Evolutionary conservation across 2,329 filamentous ascomycete species (phyloP).

Genomic region (Tympanopsis confertula): DNA sequence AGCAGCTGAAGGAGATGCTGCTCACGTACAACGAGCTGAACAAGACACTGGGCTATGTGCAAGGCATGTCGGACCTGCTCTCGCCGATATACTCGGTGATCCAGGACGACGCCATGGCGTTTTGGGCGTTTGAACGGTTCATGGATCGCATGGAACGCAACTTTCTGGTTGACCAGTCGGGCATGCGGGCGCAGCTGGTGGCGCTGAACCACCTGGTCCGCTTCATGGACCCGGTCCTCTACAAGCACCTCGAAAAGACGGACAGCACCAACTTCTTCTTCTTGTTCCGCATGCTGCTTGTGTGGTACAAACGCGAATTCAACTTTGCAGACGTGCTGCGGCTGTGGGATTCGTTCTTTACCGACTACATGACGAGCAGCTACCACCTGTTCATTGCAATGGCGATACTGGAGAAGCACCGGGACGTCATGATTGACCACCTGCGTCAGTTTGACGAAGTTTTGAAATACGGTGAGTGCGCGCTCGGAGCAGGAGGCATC

Average conservation of each 20-base stretch:
- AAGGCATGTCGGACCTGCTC: slow-evolving; percentile 95
- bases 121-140: slow-evolving; percentile 91
- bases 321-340: slow-evolving; percentile 75
- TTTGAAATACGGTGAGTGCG: slow-evolving; percentile 71
- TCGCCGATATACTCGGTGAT: slow-evolving; percentile 93
- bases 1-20: slow-evolving; percentile 98
- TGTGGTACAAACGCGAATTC: slow-evolving; percentile 99
- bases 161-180: slow-evolving; percentile 87
- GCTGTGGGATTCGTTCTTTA: slow-evolving; percentile 90
- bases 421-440: slow-evolving; percentile 93
- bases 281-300: slow-evolving; percentile 96
- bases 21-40: slow-evolving; percentile 98
- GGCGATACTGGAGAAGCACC: slow-evolving; percentile 87
- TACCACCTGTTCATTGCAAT: slow-evolving; percentile 93
- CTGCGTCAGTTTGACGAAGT: slow-evolving; percentile 92
- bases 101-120: slow-evolving; percentile 92
- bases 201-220: slow-evolving; percentile 90
- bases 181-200: slow-evolving; percentile 84
- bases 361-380: slow-evolving; percentile 74
- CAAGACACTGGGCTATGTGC: slow-evolving; percentile 86
- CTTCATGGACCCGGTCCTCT: slow-evolving; percentile 91
- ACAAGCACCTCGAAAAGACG: slow-evolving; percentile 74
- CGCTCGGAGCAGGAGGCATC: not conserved
- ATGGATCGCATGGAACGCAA: slow-evolving; percentile 98
- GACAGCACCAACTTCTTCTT: slow-evolving; percentile 99